Evolutionary conservation across 345 rosid genomes (phyloP).

Genomic region (Camelina sativa): DNA sequence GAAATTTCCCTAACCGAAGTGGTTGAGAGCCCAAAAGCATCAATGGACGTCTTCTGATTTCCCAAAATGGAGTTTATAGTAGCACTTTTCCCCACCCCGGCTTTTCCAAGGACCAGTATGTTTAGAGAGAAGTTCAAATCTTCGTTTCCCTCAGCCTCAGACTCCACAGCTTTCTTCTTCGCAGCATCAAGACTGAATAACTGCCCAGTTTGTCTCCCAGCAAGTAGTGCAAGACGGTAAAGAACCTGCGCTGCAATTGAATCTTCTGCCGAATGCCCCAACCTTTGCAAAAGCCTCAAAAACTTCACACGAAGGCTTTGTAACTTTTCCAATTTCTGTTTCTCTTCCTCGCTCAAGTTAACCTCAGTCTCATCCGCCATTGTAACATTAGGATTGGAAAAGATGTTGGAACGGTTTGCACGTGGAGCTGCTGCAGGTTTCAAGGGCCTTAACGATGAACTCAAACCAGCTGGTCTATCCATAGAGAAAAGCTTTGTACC

Average conservation of each 20-base stretch:
- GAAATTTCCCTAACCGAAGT: constrained; percentile 66
- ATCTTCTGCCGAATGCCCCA: constrained; percentile 83
- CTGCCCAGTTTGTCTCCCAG: constrained; percentile 76
- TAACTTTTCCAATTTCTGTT: constrained; percentile 74
- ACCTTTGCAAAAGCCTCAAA: constrained; percentile 81
- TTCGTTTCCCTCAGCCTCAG: constrained; percentile 67
- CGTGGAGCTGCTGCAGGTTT: constrained; percentile 76
- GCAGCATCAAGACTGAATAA: constrained; percentile 81
- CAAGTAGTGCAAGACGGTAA: constrained; percentile 71
- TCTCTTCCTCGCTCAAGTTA: constrained; percentile 86
- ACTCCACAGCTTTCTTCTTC: constrained; percentile 69
- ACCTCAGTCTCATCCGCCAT: constrained; percentile 54
- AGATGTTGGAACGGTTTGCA: constrained; percentile 60
- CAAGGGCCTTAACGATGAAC: constrained; percentile 72
- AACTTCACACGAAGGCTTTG: constrained; percentile 78
- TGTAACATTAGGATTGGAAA: constrained; percentile 51
- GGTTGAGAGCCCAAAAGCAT: constrained; percentile 86
- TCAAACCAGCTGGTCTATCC: constrained; percentile 92
- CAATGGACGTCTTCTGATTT: constrained; percentile 62
- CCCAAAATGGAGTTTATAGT: constrained; percentile 88
- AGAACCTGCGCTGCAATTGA: constrained; percentile 80
- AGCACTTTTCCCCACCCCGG: constrained; percentile 97
- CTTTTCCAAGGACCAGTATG: constrained; percentile 87
- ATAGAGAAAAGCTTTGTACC: constrained; percentile 92
- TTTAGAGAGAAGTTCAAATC: constrained; percentile 71